phyloP scores from a whole-genome alignment of 768 basidiomycete species.

The Lactarius tabidus region DNA sequence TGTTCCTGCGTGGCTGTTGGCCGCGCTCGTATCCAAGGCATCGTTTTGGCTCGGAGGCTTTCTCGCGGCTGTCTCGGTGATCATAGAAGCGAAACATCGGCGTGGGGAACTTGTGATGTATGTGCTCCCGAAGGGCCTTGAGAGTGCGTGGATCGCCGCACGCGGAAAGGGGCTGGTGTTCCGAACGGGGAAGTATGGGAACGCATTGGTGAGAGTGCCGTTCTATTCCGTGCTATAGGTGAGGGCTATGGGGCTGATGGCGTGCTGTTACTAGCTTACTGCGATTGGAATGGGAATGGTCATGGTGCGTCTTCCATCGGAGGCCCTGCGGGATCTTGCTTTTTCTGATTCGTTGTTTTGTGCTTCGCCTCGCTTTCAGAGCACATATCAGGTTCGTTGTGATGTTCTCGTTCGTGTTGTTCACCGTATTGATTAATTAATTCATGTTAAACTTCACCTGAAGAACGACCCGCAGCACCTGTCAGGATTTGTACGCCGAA shows the following conservation, averaged over 20 bases:
- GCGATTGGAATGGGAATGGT: slow-evolving; percentile 89
- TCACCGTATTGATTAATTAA: neutral
- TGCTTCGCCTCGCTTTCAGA: slow-evolving; percentile 6
- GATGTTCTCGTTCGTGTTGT: neutral
- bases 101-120: slow-evolving; percentile 91
- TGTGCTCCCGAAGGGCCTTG: slow-evolving; percentile 82
- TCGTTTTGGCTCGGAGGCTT: slow-evolving; percentile 76
- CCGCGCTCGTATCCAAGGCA: slow-evolving; percentile 60
- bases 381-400: slow-evolving; percentile 58
- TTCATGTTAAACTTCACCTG: too few species aligned
- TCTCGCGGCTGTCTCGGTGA: slow-evolving; percentile 66
- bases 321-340: neutral
- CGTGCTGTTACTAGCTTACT: slow-evolving; percentile 41
- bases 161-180: slow-evolving; percentile 73
- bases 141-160: slow-evolving; percentile 81
- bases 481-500: slow-evolving; percentile 74
- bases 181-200: slow-evolving; percentile 64
- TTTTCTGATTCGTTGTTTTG: slow-evolving; percentile 12
- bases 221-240: neutral
- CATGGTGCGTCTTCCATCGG: slow-evolving; percentile 48
- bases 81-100: slow-evolving; percentile 83
- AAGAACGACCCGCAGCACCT: slow-evolving; percentile 75
- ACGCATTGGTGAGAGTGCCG: slow-evolving; percentile 49
- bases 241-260: slow-evolving; percentile 7
- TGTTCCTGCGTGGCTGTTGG: slow-evolving; percentile 46